These are phyloP conservation scores for Tetraselmis striata DNA, from an alignment of 139 green algal species.

Conservation along the genomic window DNA sequence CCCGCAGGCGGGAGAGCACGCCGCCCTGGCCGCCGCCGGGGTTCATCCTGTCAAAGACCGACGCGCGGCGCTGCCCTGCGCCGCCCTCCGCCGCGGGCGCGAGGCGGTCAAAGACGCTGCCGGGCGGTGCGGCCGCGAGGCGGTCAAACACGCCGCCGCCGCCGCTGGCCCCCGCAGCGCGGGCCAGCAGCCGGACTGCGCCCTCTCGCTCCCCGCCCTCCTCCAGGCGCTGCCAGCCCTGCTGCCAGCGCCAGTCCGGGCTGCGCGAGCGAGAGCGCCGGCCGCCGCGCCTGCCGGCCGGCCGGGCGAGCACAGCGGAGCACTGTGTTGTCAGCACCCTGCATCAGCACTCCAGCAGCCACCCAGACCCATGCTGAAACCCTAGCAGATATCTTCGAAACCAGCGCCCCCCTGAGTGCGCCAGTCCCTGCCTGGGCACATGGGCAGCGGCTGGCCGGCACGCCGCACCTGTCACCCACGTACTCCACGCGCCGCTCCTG, in stretches of 20 bases:
- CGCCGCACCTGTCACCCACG: neutral
- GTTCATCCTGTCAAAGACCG: neutral
- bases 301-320: too few relatives aligned
- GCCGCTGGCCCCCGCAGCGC: neutral
- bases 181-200: neutral
- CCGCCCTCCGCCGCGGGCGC: too few relatives aligned
- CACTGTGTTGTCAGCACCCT: too few relatives aligned
- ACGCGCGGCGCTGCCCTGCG: neutral
- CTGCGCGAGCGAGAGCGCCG: neutral
- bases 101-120: neutral
- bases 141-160: neutral
- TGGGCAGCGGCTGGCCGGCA: neutral
- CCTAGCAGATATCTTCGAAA: too few relatives aligned
- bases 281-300: too few relatives aligned
- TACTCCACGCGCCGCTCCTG: neutral
- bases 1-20: neutral
- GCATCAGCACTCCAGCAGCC: too few relatives aligned
- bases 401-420: neutral
- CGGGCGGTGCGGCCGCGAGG: neutral
- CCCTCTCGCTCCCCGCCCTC: neutral
- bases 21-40: neutral
- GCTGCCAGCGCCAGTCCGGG: neutral
- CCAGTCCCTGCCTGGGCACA: neutral
- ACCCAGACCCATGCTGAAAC: too few relatives aligned
- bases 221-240: neutral